A percentile compares a stretch with the other conserved stretches of the same genome.
Evolutionary conservation across 2,329 filamentous ascomycete species (phyloP).

Genomic region (Zymoseptoria passerinii): DNA sequence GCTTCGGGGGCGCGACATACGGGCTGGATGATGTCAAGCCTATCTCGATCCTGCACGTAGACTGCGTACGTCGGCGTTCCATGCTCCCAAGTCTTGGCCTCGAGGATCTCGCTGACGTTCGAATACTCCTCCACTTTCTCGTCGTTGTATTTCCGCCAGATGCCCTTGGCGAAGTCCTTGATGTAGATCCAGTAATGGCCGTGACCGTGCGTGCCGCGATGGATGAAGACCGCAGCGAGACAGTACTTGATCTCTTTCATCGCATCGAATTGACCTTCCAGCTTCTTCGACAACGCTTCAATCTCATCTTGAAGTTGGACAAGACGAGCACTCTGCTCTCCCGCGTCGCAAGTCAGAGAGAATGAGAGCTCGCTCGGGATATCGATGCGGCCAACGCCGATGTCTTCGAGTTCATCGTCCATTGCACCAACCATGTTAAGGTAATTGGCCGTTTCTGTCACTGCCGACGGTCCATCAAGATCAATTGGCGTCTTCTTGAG

Average conservation of each 20-base stretch:
- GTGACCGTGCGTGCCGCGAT: slow-evolving; percentile 55
- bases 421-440: slow-evolving; percentile 36
- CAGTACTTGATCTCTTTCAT: slow-evolving; percentile 63
- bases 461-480: slow-evolving; percentile 21
- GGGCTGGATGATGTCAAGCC: slow-evolving; percentile 48
- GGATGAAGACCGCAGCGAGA: slow-evolving; percentile 88
- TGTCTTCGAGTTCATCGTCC: slow-evolving; percentile 30
- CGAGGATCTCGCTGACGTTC: slow-evolving; percentile 55
- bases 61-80: slow-evolving; percentile 79
- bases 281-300: slow-evolving; percentile 39
- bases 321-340: slow-evolving; percentile 40
- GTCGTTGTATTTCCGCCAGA: slow-evolving; percentile 96
- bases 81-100: slow-evolving; percentile 50
- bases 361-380: slow-evolving; percentile 35
- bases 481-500: slow-evolving; percentile 14
- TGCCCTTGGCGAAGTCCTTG: slow-evolving; percentile 68
- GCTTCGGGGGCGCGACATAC: slow-evolving; percentile 27
- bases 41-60: slow-evolving; percentile 64
- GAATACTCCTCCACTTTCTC: slow-evolving; percentile 61
- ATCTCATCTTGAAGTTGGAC: slow-evolving; percentile 34
- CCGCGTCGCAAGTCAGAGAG: slow-evolving; percentile 39
- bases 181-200: slow-evolving; percentile 99
- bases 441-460: slow-evolving; percentile 32
- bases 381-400: slow-evolving; percentile 31
- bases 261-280: slow-evolving; percentile 53